These are phyloP conservation scores for Haplosporangium gracile DNA, from an alignment of 192 early-diverging fungal species.

Conservation along the genomic window DNA sequence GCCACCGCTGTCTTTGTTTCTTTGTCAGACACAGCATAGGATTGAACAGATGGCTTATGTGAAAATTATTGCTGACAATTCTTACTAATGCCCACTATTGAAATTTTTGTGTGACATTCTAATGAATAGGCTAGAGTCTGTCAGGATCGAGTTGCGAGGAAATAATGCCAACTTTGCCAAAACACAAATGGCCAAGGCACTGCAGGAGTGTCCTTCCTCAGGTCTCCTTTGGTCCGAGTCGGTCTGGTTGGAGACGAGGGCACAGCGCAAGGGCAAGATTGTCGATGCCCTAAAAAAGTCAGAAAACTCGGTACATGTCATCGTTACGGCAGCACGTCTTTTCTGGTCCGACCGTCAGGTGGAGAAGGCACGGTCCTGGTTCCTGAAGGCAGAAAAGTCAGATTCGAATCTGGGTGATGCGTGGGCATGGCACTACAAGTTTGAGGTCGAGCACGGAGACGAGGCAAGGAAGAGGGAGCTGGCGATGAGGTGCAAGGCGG, in stretches of 20 bases:
- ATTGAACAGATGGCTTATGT: neutral
- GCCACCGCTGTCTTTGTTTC: neutral
- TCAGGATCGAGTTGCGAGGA: conserved; percentile 84
- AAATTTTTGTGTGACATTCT: neutral
- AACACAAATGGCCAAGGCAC: conserved; percentile 85
- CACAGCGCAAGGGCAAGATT: conserved; percentile 88
- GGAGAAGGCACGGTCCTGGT: conserved; percentile 96
- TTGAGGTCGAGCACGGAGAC: conserved; percentile 87
- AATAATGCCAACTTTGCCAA: conserved; percentile 77
- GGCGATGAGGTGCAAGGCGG: conserved; percentile 75
- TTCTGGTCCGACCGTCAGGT: conserved; percentile 95
- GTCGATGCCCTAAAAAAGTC: conserved; percentile 94
- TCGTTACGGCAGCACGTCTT: conserved; percentile 86
- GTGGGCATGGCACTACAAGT: conserved; percentile 96
- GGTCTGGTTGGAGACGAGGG: conserved; percentile 87
- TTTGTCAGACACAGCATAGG: neutral
- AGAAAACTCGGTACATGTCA: conserved; percentile 86
- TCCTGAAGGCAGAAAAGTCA: conserved; percentile 81
- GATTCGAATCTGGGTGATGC: conserved; percentile 93
- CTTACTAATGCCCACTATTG: neutral
- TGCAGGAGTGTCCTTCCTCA: conserved; percentile 93
- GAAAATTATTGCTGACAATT: neutral
- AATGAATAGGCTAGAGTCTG: conserved; percentile 70
- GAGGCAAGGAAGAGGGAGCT: conserved; percentile 65
- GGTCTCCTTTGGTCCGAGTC: conserved; percentile 91